phyloP scores from a whole-genome alignment of 1,284 basidiomycete genomes.

The Psilocybe mexicana region DNA sequence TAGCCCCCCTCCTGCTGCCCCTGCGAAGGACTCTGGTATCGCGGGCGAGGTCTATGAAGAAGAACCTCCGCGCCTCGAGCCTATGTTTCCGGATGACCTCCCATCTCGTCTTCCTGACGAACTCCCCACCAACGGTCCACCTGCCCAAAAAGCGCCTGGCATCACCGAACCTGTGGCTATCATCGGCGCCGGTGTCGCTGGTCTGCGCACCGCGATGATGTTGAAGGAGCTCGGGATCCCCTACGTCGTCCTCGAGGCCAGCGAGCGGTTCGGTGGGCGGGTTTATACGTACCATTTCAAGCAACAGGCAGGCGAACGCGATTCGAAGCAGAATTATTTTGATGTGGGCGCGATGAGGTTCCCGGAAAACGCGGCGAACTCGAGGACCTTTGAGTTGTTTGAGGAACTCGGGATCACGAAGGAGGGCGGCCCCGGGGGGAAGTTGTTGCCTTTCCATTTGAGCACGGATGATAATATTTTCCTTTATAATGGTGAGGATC shows the following conservation, averaged over 20 bases:
- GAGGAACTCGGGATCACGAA: constrained; percentile 12
- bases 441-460: constrained; percentile 5
- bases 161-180: constrained; percentile 25
- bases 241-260: constrained; percentile 37
- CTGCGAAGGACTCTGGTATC: not conserved
- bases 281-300: constrained; percentile 35
- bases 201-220: constrained; percentile 38
- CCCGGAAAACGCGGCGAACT: constrained; percentile 30
- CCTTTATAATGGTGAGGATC: constrained; percentile 5
- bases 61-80: not conserved
- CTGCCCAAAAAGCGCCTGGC: not conserved
- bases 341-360: constrained; percentile 36
- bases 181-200: constrained; percentile 32
- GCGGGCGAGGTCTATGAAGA: not conserved
- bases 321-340: constrained; percentile 19
- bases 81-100: constrained; percentile 5
- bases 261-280: constrained; percentile 36
- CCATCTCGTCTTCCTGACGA: not conserved
- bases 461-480: constrained; percentile 3
- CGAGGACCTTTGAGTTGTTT: constrained; percentile 25
- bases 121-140: not conserved
- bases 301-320: constrained; percentile 22
- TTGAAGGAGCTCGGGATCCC: constrained; percentile 33
- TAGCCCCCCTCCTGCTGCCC: not conserved
- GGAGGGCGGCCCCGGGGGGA: not conserved